Conservation (phyloP, 192 early-diverging fungal genomes). For the Coemansia sp. region DNA sequence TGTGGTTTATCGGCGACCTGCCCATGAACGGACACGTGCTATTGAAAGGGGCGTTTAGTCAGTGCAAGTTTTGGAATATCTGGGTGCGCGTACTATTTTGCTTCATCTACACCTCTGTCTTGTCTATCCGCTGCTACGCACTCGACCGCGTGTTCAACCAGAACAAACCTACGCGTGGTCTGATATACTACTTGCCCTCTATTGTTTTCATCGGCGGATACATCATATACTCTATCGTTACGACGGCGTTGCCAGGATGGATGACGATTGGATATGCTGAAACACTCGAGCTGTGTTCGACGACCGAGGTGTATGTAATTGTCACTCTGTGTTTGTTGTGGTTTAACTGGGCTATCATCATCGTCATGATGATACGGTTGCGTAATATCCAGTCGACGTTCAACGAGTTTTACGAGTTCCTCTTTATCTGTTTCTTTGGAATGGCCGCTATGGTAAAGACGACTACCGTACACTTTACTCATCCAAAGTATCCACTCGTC, state of each 20-base stretch:
- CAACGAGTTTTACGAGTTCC: constrained; percentile 28
- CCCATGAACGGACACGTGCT: constrained; percentile 22
- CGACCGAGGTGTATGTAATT: constrained; percentile 10
- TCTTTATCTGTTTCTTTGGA: constrained; percentile 15
- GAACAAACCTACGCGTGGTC: constrained; percentile 16
- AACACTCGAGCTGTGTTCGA: constrained; percentile 23
- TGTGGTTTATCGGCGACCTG: constrained; percentile 30
- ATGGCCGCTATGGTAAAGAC: constrained; percentile 30
- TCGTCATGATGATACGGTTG: constrained; percentile 17
- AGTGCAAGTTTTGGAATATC: constrained; percentile 20
- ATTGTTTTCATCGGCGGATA: constrained; percentile 3
- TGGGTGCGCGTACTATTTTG: constrained; percentile 22
- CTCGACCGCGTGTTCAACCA: constrained; percentile 23
- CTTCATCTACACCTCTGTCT: constrained; percentile 15
- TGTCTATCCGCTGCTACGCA: constrained; percentile 12
- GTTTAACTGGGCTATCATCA: constrained; percentile 24
- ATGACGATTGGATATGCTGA: constrained; percentile 13
- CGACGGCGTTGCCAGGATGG: constrained; percentile 3
- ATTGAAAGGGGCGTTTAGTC: constrained; percentile 10
- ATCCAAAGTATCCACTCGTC: constrained; percentile 6
- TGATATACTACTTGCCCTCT: constrained; percentile 15
- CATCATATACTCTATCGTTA: constrained; percentile 1
- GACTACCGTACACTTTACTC: constrained; percentile 12
- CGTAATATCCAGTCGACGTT: constrained; percentile 31
- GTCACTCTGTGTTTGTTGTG: constrained; percentile 22